Evolutionary conservation across 352 stramenopile species (phyloP).

Genomic region (Phytopythium vexans): DNA sequence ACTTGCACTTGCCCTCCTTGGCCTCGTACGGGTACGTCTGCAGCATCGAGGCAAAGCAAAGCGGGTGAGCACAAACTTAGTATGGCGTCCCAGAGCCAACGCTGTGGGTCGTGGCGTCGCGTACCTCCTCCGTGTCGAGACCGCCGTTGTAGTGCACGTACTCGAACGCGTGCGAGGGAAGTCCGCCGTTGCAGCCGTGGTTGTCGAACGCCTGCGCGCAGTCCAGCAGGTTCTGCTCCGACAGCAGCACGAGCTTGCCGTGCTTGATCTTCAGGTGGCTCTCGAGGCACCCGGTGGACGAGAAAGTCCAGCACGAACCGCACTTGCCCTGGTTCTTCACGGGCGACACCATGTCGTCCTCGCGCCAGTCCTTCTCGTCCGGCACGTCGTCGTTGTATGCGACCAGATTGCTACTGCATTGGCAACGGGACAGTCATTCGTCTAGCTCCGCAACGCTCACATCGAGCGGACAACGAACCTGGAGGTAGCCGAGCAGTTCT

Average conservation of each 20-base stretch:
- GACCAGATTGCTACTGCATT: slow-evolving; percentile 5
- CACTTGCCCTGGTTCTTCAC: slow-evolving; percentile 99
- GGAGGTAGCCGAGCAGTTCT: slow-evolving; percentile 69
- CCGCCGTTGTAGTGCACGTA: slow-evolving; percentile 92
- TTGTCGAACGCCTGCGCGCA: slow-evolving; percentile 93
- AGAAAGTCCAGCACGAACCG: slow-evolving; percentile 99
- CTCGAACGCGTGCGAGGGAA: slow-evolving; percentile 97
- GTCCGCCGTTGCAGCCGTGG: slow-evolving; percentile 95
- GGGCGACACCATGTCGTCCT: slow-evolving; percentile 90
- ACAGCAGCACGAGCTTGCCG: slow-evolving; percentile 90
- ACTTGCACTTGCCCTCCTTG: slow-evolving; percentile 79
- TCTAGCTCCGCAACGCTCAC: neutral
- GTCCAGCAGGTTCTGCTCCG: slow-evolving; percentile 97
- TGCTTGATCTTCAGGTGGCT: slow-evolving; percentile 95
- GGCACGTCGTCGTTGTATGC: slow-evolving; percentile 51
- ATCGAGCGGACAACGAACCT: slow-evolving; percentile 8
- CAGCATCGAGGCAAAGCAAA: slow-evolving; percentile 1
- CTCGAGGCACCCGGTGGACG: slow-evolving; percentile 96
- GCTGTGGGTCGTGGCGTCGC: neutral
- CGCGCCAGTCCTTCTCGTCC: slow-evolving; percentile 92
- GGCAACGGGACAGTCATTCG: neutral
- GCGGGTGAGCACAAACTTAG: neutral
- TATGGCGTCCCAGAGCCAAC: too few relatives aligned
- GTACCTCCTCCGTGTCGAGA: slow-evolving; percentile 73
- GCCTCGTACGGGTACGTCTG: slow-evolving; percentile 73